Evolutionary conservation across 2,329 filamentous ascomycete species (phyloP), one percentile per base, ranked within the genome.

Genomic region (Calonectria multiphialidica): DNA sequence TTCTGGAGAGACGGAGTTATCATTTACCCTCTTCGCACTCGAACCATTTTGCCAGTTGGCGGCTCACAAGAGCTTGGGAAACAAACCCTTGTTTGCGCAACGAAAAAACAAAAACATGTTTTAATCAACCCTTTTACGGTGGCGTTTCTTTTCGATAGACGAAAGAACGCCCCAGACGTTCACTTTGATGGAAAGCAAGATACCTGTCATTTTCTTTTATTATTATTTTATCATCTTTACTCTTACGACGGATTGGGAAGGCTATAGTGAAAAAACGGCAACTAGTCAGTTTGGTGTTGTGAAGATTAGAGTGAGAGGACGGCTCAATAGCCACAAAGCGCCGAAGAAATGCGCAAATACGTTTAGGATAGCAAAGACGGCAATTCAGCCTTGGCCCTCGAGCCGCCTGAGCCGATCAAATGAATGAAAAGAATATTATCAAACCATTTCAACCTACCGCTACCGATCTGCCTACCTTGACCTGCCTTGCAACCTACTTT

Each of bases 141-240:
- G 66, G 47, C 23, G 66, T 50, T 49, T 62, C 75, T 71, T 77
- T 77, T 73, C 68, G 71, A 76, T 79, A 78, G 76, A 76, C 66
- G 72, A 71, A 74, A 75, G 77, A 77, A 76, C 70, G 73, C 62
- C 59, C 55, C 63, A 72, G 72, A 77, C 72, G 66, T 72, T 75
- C 68, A 62, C 75, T 78, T 75, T 72, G 68, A 59, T 59, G 63
- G 77, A 70, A 75, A 63, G 62, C 74, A 72, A 76, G 77, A 76
- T 75, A 76, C 72, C 69, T 75, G 67, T 65, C 49, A 42, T 49
- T 55, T 35, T 67, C 42, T 47, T 59, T 40, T 68, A n/a, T 13
- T 45, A 40, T n/a, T 16, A n/a, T 16, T 18, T 66, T 72, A 71
- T 47, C 67, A 67, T 75, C 69, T 70, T 66, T 47, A 40, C 44